These are phyloP conservation scores for Malus fusca DNA, from an alignment of 306 rosid genomes.

Conservation along the genomic window DNA sequence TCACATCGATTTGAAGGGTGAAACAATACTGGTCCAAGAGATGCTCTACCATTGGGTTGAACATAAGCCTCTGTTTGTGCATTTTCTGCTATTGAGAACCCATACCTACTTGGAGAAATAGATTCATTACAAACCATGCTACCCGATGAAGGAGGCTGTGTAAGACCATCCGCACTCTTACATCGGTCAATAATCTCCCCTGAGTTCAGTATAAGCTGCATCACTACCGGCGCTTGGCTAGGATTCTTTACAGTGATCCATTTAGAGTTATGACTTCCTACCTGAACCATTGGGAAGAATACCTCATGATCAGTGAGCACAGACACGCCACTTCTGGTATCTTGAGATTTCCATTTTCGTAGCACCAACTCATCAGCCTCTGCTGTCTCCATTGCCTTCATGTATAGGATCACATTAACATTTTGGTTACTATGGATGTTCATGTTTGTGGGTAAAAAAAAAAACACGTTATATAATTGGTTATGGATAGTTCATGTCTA, in stretches of 20 bases:
- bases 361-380: conserved; percentile 72
- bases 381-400: conserved; percentile 39
- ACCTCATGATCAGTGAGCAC: conserved; percentile 70
- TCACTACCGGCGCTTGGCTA: conserved; percentile 60
- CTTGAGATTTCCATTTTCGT: conserved; percentile 79
- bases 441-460: not conserved
- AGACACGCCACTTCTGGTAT: conserved; percentile 43
- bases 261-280: conserved; percentile 63
- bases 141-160: conserved; percentile 57
- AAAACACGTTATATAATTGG: not conserved
- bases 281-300: conserved; percentile 63
- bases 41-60: conserved; percentile 52
- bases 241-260: conserved; percentile 86
- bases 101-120: conserved; percentile 49
- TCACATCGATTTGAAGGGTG: conserved; percentile 66
- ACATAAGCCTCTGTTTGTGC: conserved; percentile 77
- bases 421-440: conserved; percentile 12
- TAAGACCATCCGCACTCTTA: conserved; percentile 46
- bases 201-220: conserved; percentile 84
- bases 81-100: conserved; percentile 72
- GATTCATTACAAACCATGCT: conserved; percentile 49
- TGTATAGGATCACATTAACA: conserved; percentile 20
- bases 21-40: conserved; percentile 75
- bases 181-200: conserved; percentile 69
- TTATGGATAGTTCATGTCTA: not conserved